Percentiles rank a stretch among this genome's conserved stretches.
Evolutionary conservation across 140 eudicot genomes (phyloP).

Genomic region (Flaveria floridana): DNA sequence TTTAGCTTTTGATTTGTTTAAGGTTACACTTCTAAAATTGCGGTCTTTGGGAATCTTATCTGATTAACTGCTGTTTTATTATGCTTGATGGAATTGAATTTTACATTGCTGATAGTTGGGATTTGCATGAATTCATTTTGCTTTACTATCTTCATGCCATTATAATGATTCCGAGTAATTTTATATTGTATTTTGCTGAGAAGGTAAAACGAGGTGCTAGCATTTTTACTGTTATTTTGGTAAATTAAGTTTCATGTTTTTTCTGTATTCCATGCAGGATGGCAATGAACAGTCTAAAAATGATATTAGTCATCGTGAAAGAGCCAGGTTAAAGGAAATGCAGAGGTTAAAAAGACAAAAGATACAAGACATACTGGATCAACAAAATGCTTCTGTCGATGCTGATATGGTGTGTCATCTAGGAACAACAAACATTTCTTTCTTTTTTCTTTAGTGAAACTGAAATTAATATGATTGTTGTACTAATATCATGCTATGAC

Average conservation of each 20-base stretch:
- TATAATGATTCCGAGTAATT: background rate
- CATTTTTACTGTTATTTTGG: background rate
- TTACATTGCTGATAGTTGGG: background rate
- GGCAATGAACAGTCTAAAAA: conserved; percentile 40
- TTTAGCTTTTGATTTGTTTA: too few species aligned
- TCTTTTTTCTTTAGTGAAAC: background rate
- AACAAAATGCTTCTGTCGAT: conserved; percentile 83
- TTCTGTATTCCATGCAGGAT: conserved; percentile 41
- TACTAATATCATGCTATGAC: conserved; percentile 21
- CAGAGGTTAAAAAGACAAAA: conserved; percentile 80
- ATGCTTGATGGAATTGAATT: background rate
- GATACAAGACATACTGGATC: conserved; percentile 75
- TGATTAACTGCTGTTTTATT: background rate
- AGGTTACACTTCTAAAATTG: too few species aligned
- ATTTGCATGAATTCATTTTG: background rate
- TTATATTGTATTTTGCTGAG: background rate
- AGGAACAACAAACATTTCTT: background rate
- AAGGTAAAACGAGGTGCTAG: background rate
- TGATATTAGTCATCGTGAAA: conserved; percentile 77
- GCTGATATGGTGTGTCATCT: conserved; percentile 74
- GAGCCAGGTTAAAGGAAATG: conserved; percentile 76
- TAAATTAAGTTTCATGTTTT: background rate
- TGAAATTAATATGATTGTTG: background rate
- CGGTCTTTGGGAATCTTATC: background rate
- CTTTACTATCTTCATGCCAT: background rate